Evolutionary conservation across 2,329 filamentous ascomycete genomes (phyloP).

Genomic region (Nemania abortiva): DNA sequence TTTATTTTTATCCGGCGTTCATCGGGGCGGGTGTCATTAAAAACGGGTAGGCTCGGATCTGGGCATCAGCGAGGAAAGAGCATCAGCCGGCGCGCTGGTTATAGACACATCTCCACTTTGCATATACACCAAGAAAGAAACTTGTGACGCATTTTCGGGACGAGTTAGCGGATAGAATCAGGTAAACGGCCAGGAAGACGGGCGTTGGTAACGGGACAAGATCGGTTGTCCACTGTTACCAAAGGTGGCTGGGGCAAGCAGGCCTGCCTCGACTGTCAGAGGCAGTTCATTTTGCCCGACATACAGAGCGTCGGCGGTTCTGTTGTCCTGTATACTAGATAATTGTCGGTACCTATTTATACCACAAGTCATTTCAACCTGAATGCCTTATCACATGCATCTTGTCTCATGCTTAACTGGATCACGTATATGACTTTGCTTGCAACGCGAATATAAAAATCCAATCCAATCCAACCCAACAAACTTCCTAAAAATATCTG

Average conservation of each 20-base stretch:
- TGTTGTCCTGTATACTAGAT: conserved; percentile 32
- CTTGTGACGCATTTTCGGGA: conserved; percentile 40
- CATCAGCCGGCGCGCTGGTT: conserved; percentile 47
- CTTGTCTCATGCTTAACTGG: too few species aligned
- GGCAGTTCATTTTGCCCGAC: conserved; percentile 10
- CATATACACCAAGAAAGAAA: conserved; percentile 49
- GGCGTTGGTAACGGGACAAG: conserved; percentile 29
- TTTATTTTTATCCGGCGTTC: conserved; percentile 43
- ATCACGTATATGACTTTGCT: too few species aligned
- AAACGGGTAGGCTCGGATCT: conserved; percentile 38
- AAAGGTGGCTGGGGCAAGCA: conserved; percentile 13
- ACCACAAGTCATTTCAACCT: neutral
- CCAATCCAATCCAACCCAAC: too few species aligned
- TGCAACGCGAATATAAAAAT: too few species aligned
- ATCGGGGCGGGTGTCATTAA: conserved; percentile 35
- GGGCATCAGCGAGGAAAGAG: conserved; percentile 41
- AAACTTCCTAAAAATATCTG: too few species aligned
- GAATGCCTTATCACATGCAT: neutral
- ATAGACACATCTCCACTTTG: conserved; percentile 66
- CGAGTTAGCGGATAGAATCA: conserved; percentile 20
- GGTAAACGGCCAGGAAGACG: conserved; percentile 18
- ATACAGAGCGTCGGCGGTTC: conserved; percentile 2
- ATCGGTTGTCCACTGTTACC: conserved; percentile 26
- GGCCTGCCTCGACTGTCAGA: conserved; percentile 12
- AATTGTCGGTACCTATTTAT: conserved; percentile 5